Conservation (phyloP, 306 rosid species). For the Fragaria vesca region DNA sequence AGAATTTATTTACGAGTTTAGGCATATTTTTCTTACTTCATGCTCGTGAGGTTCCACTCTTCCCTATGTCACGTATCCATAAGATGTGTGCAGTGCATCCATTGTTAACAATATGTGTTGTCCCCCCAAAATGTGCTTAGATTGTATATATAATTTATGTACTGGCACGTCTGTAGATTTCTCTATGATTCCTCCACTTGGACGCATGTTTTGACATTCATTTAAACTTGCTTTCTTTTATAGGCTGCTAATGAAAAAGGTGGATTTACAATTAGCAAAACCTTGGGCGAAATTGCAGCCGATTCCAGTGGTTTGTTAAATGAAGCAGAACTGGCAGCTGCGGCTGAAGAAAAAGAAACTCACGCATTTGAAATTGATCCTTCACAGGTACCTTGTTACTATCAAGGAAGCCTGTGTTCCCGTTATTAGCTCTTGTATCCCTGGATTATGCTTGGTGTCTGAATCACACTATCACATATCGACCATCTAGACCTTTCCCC, state of each 20-base stretch:
- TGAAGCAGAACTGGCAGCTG: conserved; percentile 89
- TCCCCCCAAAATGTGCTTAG: not conserved
- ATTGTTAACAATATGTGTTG: not conserved
- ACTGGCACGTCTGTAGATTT: not conserved
- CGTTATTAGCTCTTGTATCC: not conserved
- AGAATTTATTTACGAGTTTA: not conserved
- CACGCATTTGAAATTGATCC: conserved; percentile 88
- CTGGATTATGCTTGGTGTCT: not conserved
- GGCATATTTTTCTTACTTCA: not conserved
- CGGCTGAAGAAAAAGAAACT: conserved; percentile 83
- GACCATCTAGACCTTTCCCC: not conserved
- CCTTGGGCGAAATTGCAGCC: conserved; percentile 70
- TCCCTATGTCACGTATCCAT: not conserved
- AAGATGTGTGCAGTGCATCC: not conserved
- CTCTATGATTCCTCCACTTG: not conserved
- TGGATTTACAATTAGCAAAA: conserved; percentile 85
- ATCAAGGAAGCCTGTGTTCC: not conserved
- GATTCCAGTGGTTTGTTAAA: conserved; percentile 70
- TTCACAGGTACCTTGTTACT: conserved; percentile 56
- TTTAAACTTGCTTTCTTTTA: conserved; percentile 17
- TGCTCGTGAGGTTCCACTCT: not conserved
- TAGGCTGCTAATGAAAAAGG: conserved; percentile 61
- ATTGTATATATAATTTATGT: not conserved
- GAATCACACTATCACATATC: not conserved
- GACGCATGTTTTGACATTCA: not conserved